phyloP scores from a whole-genome alignment of 176 grass and related monocot genomes.

The Carex kokanica region DNA sequence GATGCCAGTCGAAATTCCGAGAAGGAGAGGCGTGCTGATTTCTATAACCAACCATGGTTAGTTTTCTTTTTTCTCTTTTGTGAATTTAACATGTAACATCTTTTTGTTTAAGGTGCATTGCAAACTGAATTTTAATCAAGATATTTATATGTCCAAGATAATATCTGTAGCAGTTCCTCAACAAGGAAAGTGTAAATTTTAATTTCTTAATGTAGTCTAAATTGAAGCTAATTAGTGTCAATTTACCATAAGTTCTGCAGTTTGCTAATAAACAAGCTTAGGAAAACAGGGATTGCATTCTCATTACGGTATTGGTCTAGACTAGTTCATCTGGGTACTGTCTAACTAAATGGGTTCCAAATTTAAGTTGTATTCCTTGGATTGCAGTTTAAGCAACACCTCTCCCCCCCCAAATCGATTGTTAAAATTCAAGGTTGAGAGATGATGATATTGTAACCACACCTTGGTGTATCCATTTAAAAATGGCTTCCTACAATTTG shows the following conservation, averaged over 20 bases:
- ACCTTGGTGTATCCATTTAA: background rate
- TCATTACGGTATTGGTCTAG: background rate
- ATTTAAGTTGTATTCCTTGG: background rate
- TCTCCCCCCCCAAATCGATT: background rate
- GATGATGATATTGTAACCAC: background rate
- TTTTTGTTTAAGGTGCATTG: background rate
- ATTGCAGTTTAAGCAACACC: background rate
- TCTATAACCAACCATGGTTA: constrained; percentile 93
- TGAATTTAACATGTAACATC: background rate
- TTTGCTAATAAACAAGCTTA: background rate
- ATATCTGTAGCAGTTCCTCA: background rate
- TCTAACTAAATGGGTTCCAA: background rate
- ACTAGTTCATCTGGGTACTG: background rate
- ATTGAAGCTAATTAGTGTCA: background rate
- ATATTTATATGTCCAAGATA: background rate
- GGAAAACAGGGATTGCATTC: background rate
- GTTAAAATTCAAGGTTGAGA: background rate
- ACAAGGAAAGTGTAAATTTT: background rate
- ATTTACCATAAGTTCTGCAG: background rate
- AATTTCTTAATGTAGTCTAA: background rate
- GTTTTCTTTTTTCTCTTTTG: constrained; percentile 1
- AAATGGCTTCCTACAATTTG: too few relatives aligned
- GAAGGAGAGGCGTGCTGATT: constrained; percentile 76
- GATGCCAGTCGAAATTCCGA: constrained; percentile 80
- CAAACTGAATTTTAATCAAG: background rate